Evolutionary conservation across 2,329 filamentous ascomycete genomes (phyloP).

Genomic region (Monilinia fructigena): DNA sequence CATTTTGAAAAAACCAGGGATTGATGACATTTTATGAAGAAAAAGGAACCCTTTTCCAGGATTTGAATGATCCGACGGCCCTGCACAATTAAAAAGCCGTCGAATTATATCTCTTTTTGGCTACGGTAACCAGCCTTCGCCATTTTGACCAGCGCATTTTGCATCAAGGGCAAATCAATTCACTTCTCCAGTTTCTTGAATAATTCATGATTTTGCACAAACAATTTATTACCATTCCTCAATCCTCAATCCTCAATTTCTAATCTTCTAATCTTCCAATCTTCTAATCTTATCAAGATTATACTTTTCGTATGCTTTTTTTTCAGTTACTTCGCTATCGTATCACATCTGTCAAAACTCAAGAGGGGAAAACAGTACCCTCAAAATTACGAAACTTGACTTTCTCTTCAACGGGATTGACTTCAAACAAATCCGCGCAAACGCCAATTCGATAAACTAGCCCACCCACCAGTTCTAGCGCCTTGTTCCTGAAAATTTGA

Average conservation of each 20-base stretch:
- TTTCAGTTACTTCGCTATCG: constrained; percentile 3
- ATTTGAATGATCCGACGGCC: background rate
- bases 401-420: background rate
- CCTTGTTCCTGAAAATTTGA: constrained; percentile 15
- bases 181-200: constrained; percentile 6
- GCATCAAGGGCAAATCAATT: constrained; percentile 17
- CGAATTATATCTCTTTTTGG: background rate
- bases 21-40: constrained; percentile 12
- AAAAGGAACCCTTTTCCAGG: constrained; percentile 8
- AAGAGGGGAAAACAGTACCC: background rate
- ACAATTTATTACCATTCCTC: background rate
- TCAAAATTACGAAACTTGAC: constrained; percentile 5
- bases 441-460: constrained; percentile 2
- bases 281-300: constrained; percentile 3
- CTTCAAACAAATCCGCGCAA: constrained; percentile 12
- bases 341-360: background rate
- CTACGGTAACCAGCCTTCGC: constrained; percentile 23
- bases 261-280: background rate
- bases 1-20: background rate
- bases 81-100: background rate
- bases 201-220: constrained; percentile 1
- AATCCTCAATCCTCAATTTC: background rate
- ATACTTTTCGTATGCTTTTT: background rate
- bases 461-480: constrained; percentile 7
- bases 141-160: constrained; percentile 24